Conservation (phyloP, 805 yeast genomes). For the Metschnikowia cubensis region DNA sequence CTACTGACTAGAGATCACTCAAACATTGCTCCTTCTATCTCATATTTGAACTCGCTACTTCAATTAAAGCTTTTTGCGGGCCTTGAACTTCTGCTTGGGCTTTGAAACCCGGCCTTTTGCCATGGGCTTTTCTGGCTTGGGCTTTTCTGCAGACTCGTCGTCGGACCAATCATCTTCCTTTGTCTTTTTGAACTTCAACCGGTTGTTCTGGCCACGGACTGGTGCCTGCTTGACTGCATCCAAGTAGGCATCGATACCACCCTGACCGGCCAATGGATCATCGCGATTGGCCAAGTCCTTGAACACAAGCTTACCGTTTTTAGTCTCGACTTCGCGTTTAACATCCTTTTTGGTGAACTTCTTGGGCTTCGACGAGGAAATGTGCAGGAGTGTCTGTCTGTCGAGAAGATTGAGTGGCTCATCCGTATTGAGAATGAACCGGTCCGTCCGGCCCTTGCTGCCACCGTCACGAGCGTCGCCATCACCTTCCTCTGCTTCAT, state of each 20-base stretch:
- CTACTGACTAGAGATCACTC: no score
- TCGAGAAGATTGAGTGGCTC: conserved; percentile 86
- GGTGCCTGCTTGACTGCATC: conserved; percentile 95
- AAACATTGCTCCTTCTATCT: no score
- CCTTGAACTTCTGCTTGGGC: conserved; percentile 50
- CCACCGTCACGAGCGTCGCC: conserved; percentile 27
- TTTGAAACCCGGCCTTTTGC: conserved; percentile 25
- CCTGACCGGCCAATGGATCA: conserved; percentile 42
- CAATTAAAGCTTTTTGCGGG: conserved; percentile 51
- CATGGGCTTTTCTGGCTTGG: background rate
- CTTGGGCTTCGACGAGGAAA: conserved; percentile 83
- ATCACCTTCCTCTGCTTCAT: conserved; percentile 57
- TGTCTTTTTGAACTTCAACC: conserved; percentile 77
- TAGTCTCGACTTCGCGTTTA: conserved; percentile 33
- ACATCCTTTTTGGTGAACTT: conserved; percentile 45
- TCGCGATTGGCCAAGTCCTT: conserved; percentile 41
- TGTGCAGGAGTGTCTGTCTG: conserved; percentile 76
- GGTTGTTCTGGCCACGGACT: conserved; percentile 87
- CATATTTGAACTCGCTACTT: no score
- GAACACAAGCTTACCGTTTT: conserved; percentile 67
- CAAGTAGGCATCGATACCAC: conserved; percentile 84
- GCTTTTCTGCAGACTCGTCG: conserved; percentile 37
- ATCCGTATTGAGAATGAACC: conserved; percentile 74
- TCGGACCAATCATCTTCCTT: conserved; percentile 45
- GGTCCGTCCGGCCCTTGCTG: conserved; percentile 39